These are phyloP conservation scores for Talaromyces sp. DNA, from an alignment of 2,329 filamentous ascomycete genomes.

Conservation along the genomic window DNA sequence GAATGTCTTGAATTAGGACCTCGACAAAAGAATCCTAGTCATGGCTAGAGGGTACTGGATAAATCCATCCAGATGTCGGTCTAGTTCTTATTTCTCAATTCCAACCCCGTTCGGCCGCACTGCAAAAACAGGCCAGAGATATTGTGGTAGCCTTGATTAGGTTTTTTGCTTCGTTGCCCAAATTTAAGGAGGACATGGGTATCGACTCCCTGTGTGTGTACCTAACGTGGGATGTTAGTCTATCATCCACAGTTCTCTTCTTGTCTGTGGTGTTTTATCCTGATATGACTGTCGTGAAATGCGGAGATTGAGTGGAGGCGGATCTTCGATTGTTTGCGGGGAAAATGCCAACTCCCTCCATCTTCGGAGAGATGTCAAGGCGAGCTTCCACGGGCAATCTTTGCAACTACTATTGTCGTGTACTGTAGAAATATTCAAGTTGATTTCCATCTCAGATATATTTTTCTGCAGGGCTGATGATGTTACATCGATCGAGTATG, in stretches of 20 bases:
- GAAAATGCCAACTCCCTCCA: not conserved
- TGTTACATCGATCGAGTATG: not conserved
- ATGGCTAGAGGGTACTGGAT: not conserved
- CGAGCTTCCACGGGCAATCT: not conserved
- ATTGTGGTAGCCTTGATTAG: not conserved
- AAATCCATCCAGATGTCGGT: too few species aligned
- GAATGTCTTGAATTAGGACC: not conserved
- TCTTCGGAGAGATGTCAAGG: too few species aligned
- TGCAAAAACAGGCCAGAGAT: not conserved
- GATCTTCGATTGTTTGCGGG: not conserved
- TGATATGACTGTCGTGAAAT: not conserved
- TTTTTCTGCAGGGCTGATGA: not conserved
- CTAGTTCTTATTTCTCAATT: not conserved
- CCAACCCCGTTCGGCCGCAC: not conserved
- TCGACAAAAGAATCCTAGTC: too few species aligned
- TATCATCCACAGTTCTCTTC: not conserved
- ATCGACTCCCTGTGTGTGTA: not conserved
- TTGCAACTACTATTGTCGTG: not conserved
- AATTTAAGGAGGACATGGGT: not conserved
- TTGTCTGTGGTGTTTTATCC: not conserved
- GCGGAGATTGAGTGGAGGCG: conserved; percentile 3
- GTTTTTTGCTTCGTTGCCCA: not conserved
- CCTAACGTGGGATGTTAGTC: not conserved
- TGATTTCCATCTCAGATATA: not conserved
- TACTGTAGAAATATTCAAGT: too few species aligned